Evolutionary conservation across 371 early-diverging fungal genomes (phyloP).

Genomic region (Mucor circinelloides): DNA sequence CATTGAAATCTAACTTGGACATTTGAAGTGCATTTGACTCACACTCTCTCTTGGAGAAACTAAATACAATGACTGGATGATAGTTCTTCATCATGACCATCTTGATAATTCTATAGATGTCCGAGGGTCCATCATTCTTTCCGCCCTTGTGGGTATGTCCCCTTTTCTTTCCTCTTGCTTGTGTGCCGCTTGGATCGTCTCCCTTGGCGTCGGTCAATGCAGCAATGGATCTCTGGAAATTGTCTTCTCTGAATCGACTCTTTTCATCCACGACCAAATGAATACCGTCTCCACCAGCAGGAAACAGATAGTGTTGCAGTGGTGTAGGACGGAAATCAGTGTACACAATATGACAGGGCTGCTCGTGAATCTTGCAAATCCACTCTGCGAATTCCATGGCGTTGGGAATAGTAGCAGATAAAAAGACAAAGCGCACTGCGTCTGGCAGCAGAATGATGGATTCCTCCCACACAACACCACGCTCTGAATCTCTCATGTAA

Average conservation of each 20-base stretch:
- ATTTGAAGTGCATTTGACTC: constrained; percentile 92
- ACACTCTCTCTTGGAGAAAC: constrained; percentile 97
- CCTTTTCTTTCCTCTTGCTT: constrained; percentile 37
- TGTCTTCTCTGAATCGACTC: constrained; percentile 91
- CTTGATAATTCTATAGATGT: constrained; percentile 92
- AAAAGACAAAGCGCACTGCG: constrained; percentile 94
- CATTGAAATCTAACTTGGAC: constrained; percentile 94
- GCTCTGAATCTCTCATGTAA: constrained; percentile 97
- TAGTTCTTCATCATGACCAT: constrained; percentile 94
- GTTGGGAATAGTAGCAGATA: constrained; percentile 99
- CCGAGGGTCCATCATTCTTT: constrained; percentile 68
- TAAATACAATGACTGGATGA: constrained; percentile 99
- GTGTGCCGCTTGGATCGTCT: constrained; percentile 50
- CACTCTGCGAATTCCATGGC: constrained; percentile 99
- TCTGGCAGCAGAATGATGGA: constrained; percentile 97
- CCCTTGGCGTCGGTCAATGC: constrained; percentile 69
- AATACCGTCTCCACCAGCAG: constrained; percentile 93
- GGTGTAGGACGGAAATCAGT: constrained; percentile 99
- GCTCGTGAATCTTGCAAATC: constrained; percentile 96
- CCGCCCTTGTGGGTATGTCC: constrained; percentile 56
- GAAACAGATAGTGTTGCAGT: constrained; percentile 96
- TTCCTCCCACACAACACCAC: constrained; percentile 99
- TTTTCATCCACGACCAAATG: constrained; percentile 97
- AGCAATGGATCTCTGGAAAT: constrained; percentile 89
- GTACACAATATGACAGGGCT: constrained; percentile 99